Conservation (phyloP, 2,329 filamentous ascomycete species). For the Aspergillus phoenicis region DNA sequence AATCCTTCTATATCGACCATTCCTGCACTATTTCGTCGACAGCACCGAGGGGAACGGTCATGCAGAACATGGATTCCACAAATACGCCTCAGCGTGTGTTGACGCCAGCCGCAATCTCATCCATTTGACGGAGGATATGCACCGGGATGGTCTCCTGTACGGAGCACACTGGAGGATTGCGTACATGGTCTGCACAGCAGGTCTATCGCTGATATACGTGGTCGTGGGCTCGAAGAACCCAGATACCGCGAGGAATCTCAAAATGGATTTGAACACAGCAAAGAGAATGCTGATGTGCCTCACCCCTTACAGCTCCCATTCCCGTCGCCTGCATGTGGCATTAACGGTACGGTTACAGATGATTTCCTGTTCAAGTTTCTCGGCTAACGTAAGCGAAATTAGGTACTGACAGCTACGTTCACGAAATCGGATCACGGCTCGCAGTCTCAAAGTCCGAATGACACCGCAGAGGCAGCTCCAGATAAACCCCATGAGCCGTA, state of each 20-base stretch:
- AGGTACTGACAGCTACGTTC: conserved; percentile 8
- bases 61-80: conserved; percentile 4
- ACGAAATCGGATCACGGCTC: not conserved
- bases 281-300: conserved; percentile 1
- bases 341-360: not conserved
- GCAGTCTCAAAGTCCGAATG: not conserved
- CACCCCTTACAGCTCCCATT: conserved; percentile 5
- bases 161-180: conserved; percentile 13
- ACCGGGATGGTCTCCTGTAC: conserved; percentile 10
- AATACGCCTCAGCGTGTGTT: conserved; percentile 13
- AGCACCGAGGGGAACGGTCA: not conserved
- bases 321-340: conserved; percentile 7
- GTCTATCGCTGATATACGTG: conserved; percentile 11
- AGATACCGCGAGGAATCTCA: not conserved
- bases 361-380: no score
- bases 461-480: not conserved
- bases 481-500: not conserved
- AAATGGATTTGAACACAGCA: conserved; percentile 3
- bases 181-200: conserved; percentile 10
- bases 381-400: not conserved
- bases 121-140: conserved; percentile 17
- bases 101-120: conserved; percentile 19
- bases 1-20: conserved; percentile 16
- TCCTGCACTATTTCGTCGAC: conserved; percentile 11
- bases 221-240: conserved; percentile 6